Conservation (phyloP, 2,329 filamentous ascomycete genomes). For the Scedosporium aurantiacum region DNA sequence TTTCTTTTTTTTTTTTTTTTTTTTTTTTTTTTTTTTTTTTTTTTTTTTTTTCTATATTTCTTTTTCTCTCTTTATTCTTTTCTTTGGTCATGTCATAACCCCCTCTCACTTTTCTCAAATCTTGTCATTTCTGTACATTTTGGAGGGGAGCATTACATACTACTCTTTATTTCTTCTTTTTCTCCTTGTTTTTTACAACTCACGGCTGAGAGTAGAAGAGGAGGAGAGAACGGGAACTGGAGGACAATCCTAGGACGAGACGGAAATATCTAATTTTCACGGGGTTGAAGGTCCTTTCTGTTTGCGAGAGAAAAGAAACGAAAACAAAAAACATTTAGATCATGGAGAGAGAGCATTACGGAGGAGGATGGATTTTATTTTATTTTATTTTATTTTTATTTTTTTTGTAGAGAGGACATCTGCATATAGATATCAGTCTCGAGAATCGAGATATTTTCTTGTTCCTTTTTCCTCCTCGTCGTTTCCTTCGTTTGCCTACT, state of each 20-base stretch:
- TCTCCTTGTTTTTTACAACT: background rate
- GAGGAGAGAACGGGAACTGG: too few species aligned
- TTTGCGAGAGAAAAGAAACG: background rate
- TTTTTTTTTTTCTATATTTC: background rate
- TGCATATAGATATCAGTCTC: background rate
- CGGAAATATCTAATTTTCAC: background rate
- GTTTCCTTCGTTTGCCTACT: too few species aligned
- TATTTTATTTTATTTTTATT: background rate
- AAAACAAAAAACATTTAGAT: background rate
- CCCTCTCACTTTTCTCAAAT: background rate
- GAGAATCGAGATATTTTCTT: constrained; percentile 3
- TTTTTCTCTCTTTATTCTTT: background rate
- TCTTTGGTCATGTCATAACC: background rate
- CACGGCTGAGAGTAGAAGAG: background rate
- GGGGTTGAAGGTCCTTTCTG: too few species aligned
- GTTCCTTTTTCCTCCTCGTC: background rate
- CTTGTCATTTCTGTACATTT: constrained; percentile 1
- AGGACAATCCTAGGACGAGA: background rate
- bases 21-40: constrained; percentile 1
- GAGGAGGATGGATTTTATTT: background rate
- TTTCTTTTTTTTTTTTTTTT: constrained; percentile 85
- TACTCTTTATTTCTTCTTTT: constrained; percentile 3
- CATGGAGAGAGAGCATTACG: background rate
- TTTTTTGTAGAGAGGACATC: background rate
- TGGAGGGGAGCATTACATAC: background rate